Evolutionary conservation across 305 asterid species (phyloP), one percentile per base, ranked within the genome.

Genomic region (Plantago coronopus): DNA sequence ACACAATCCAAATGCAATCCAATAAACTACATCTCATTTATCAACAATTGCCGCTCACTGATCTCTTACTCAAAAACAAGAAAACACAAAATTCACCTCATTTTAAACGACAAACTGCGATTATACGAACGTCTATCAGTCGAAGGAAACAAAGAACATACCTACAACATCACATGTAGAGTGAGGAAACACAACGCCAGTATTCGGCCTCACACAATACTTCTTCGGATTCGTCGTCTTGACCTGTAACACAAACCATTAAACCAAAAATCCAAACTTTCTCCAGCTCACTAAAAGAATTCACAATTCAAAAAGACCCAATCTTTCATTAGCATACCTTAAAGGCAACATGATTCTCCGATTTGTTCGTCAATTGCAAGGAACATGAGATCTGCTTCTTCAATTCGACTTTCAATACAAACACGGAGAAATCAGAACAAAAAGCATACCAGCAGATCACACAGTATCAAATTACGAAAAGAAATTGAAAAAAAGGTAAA

Each of bases 161-260:
- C 95, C 88, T 68, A 50, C 74, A 63, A 86, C 81, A 38, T 74
- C 88, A 72, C 85, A 83, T 31, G 82, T 50, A 46, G 89, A 77
- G 80, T 54, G 85, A 62, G 95, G 95, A 77, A 40, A 67, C 68
- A 86, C 87, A 17, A 86, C 76, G 61, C 87, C 95, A 59, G 91
- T 81, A 70, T 86, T 86, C 10, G 95, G 95, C 79, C 91, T 76
- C 75, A 86, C 95, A 65, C 91, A 86, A 63, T 86, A 86, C 83
- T 83, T 86, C 81, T 81, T 86, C 14, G 91, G 91, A 69, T 86
- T 86, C 43, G 95, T 86, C 27, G 95, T 86, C 69, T 83, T 86
- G 71, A 83, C 91, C 95, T 86, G 79, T 48, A 68, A 54, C 63
- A 25, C 63, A 34, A 47, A 55, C 54, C 21, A 27, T 61, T 54